Evolutionary conservation across 2,329 filamentous ascomycete genomes (phyloP).

Genomic region (Colletotrichum nymphaeae): DNA sequence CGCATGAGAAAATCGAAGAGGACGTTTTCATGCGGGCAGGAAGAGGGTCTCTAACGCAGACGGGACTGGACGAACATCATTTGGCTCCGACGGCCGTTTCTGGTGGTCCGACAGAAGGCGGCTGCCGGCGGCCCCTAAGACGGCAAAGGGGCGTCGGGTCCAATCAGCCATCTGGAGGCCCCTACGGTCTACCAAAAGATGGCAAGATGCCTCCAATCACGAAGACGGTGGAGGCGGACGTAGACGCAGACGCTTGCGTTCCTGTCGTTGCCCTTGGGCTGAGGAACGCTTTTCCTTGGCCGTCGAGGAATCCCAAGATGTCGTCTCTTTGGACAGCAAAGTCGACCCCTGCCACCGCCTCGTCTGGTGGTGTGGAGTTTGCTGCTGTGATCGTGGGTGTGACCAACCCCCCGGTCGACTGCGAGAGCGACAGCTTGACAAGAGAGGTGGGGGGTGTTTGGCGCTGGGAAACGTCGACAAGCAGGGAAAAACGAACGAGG

Average conservation of each 20-base stretch:
- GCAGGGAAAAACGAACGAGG: slow-evolving; percentile 32
- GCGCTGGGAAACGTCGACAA: slow-evolving; percentile 18
- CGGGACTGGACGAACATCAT: slow-evolving; percentile 15
- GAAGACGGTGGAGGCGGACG: not conserved
- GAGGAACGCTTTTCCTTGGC: slow-evolving; percentile 16
- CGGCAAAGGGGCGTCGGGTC: slow-evolving; percentile 24
- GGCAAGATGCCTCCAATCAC: slow-evolving; percentile 21
- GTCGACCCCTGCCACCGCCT: slow-evolving; percentile 33
- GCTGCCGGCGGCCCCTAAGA: slow-evolving; percentile 29
- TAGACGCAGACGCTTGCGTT: slow-evolving; percentile 23
- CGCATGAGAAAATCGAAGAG: slow-evolving; percentile 14
- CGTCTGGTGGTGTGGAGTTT: slow-evolving; percentile 31
- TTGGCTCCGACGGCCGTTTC: slow-evolving; percentile 35
- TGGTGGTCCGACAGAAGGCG: slow-evolving; percentile 34
- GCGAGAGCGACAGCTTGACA: not conserved
- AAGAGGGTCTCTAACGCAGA: slow-evolving; percentile 21
- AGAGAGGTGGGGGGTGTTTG: slow-evolving; percentile 24
- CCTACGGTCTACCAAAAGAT: not conserved
- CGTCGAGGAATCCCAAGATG: slow-evolving; percentile 10
- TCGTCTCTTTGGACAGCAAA: slow-evolving; percentile 17
- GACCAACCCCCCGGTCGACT: slow-evolving; percentile 22
- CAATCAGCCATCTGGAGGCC: slow-evolving; percentile 28
- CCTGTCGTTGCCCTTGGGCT: slow-evolving; percentile 4
- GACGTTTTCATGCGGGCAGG: slow-evolving; percentile 31
- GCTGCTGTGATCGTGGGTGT: slow-evolving; percentile 30